These are phyloP conservation scores for Exophiala sideris DNA, from an alignment of 2,329 filamentous ascomycete genomes.

Conservation along the genomic window DNA sequence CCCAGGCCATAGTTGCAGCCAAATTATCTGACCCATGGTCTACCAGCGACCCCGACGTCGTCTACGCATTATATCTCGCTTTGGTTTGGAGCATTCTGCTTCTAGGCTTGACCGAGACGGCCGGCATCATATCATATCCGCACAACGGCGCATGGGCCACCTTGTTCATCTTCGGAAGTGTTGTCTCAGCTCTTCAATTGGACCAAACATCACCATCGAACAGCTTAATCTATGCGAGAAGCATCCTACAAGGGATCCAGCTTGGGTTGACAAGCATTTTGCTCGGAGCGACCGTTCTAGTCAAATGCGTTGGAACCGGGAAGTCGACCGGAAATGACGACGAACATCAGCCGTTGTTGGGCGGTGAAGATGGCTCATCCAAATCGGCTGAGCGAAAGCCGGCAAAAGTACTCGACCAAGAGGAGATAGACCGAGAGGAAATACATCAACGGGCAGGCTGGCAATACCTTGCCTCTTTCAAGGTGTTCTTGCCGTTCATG, in stretches of 20 bases:
- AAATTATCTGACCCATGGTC: conserved; percentile 1
- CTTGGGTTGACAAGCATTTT: conserved; percentile 26
- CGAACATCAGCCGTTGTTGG: conserved; percentile 37
- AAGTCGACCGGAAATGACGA: conserved; percentile 4
- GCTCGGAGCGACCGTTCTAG: not conserved
- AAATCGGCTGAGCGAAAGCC: conserved; percentile 50
- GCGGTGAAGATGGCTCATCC: conserved; percentile 38
- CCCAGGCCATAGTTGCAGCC: conserved; percentile 3
- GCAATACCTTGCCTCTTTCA: conserved; percentile 71
- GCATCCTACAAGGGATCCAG: conserved; percentile 1
- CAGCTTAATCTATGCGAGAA: not conserved
- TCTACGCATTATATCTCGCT: conserved; percentile 16
- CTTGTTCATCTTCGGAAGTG: conserved; percentile 54
- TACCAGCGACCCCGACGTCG: conserved; percentile 14
- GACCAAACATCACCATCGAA: not conserved
- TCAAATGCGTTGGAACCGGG: not conserved
- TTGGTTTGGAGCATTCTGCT: conserved; percentile 57
- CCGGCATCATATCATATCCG: conserved; percentile 58
- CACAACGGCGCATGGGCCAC: conserved; percentile 62
- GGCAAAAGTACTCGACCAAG: conserved; percentile 56
- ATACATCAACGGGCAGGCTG: conserved; percentile 42
- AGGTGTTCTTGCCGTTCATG: conserved; percentile 72
- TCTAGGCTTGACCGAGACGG: conserved; percentile 51
- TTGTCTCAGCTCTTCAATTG: conserved; percentile 2
- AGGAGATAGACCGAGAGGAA: conserved; percentile 49